These are phyloP conservation scores for Metschnikowia chrysomelidarum DNA, from an alignment of 805 yeast genomes.

Conservation along the genomic window DNA sequence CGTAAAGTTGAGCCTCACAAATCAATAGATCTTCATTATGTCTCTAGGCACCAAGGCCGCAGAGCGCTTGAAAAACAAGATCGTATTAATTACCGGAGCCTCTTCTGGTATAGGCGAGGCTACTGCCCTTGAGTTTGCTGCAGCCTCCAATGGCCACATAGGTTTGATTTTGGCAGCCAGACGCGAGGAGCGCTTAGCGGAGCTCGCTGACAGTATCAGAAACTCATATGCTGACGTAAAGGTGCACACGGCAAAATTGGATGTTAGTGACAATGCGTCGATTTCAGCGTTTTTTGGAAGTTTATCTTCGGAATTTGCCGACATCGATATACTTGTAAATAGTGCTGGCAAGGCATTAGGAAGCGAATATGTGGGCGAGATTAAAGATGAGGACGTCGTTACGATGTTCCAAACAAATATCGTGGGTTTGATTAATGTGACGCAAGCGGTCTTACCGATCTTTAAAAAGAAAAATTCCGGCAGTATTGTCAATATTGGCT, in stretches of 20 bases:
- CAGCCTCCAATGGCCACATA: constrained; percentile 39
- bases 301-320: constrained; percentile 34
- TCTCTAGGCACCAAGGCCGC: constrained; percentile 38
- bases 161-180: constrained; percentile 39
- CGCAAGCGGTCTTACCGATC: constrained; percentile 38
- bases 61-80: constrained; percentile 37
- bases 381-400: constrained; percentile 28
- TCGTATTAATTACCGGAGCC: constrained; percentile 70
- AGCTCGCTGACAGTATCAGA: constrained; percentile 25
- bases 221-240: constrained; percentile 25
- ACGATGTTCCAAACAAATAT: constrained; percentile 41
- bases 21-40: too few species aligned
- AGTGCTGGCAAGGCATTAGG: constrained; percentile 44
- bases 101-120: constrained; percentile 94
- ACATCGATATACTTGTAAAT: constrained; percentile 37
- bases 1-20: too few species aligned
- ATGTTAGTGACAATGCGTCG: constrained; percentile 29
- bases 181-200: constrained; percentile 29
- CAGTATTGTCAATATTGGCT: constrained; percentile 37
- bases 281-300: constrained; percentile 28
- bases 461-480: constrained; percentile 36
- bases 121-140: constrained; percentile 87
- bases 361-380: constrained; percentile 29
- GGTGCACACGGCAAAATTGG: constrained; percentile 31
- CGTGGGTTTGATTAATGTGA: constrained; percentile 34